Conservation (phyloP, 306 rosid genomes). For the Myrica gale region DNA sequence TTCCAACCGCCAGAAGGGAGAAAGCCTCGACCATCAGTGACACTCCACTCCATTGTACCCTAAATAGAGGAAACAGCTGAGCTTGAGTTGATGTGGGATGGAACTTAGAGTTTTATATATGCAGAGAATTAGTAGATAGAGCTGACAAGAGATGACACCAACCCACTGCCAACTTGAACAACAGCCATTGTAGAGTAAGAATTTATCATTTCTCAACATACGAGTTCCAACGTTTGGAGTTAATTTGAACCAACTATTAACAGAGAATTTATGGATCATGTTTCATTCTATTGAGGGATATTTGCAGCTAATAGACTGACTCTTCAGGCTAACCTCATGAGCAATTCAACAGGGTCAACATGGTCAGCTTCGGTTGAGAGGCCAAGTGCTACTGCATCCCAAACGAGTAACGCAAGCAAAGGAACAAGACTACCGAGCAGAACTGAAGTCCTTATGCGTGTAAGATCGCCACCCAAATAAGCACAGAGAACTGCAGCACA, state of each 20-base stretch:
- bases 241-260: not conserved
- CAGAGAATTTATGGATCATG: not conserved
- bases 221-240: not conserved
- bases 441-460: slow-evolving; percentile 54
- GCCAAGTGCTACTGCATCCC: slow-evolving; percentile 69
- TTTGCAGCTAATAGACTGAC: not conserved
- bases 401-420: slow-evolving; percentile 50
- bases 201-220: not conserved
- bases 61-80: slow-evolving; percentile 19
- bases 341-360: slow-evolving; percentile 61
- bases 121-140: not conserved
- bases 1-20: slow-evolving; percentile 68
- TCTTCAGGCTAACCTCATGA: slow-evolving; percentile 46
- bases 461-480: slow-evolving; percentile 67
- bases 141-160: not conserved
- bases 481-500: slow-evolving; percentile 68
- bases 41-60: slow-evolving; percentile 58
- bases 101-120: not conserved
- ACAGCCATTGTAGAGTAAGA: not conserved
- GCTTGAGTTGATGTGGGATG: not conserved
- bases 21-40: slow-evolving; percentile 70
- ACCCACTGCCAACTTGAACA: not conserved
- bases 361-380: slow-evolving; percentile 46
- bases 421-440: slow-evolving; percentile 69
- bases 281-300: not conserved